Evolutionary conservation across 768 basidiomycete species (phyloP), one percentile per base, ranked within the genome.

Genomic region (Thelephora ganbajun): DNA sequence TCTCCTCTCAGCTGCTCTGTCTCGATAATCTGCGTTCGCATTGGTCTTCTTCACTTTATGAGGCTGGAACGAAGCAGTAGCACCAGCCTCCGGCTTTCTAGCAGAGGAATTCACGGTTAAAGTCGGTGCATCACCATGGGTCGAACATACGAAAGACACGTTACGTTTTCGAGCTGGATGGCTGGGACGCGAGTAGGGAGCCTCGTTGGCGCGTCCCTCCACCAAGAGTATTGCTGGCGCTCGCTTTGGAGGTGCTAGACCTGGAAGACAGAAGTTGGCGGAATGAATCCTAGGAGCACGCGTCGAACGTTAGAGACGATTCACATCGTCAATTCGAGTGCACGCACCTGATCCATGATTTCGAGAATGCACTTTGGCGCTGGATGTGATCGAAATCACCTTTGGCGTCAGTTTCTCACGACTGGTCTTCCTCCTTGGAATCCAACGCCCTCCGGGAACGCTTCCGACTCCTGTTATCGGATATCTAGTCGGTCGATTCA

Each of bases 21-120:
- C 79, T 30, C 84, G 76, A 56, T 89, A 90, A 51, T 66, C 69
- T 51, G 65, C 71, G 14, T 61, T 57, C 11, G 73, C 73, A 0
- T 63, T 51, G 6, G 59, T 51, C 60, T 80, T 80, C 65, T 80
- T 86, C 35, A 89, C 69, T 55, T 82, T 87, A 44, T 89, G 72
- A 11, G 89, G 89, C 56, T 88, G 88, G 63, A 92, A 91, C 0
- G 74, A 71, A 16, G 83, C 76, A 50, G 79, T 66, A 1, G 75
- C 70, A 11, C 75, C 59, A 47, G 71, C 66, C 18, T 72, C 59
- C 3, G 66, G 61, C 59, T 76, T 77, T 48, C 74, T 76, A 34
- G 9, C 12, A 33, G 22, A 26, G 26, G 26, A 30, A 9, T 30
- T n/a, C n/a, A n/a, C 26, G 26, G 26, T 30, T 30, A 30, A 30